Conservation (phyloP, 75 land plant species). For the Azolla pinnata region DNA sequence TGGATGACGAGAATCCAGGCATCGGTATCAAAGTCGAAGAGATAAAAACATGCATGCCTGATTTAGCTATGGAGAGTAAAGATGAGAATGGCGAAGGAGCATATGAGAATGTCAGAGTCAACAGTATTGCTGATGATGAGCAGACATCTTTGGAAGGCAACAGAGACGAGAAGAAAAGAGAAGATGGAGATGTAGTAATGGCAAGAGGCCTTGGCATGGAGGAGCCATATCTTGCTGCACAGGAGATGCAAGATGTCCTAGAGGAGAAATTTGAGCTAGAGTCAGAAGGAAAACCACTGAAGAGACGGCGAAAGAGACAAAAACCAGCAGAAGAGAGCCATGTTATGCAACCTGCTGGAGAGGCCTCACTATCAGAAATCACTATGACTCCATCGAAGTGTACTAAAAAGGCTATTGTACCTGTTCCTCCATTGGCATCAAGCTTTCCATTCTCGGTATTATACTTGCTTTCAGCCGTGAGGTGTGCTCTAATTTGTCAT, state of each 20-base stretch:
- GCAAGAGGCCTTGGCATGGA: background rate
- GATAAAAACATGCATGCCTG: too few relatives aligned
- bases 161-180: too few relatives aligned
- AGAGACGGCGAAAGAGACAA: background rate
- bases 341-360: too few relatives aligned
- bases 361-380: background rate
- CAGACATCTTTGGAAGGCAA: too few relatives aligned
- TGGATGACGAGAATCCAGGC: too few relatives aligned
- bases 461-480: conserved; percentile 79
- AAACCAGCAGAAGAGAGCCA: too few relatives aligned
- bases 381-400: conserved; percentile 19
- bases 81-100: too few relatives aligned
- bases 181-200: too few relatives aligned
- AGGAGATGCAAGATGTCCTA: background rate
- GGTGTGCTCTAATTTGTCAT: conserved; percentile 56
- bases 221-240: conserved; percentile 7
- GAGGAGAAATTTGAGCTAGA: conserved; percentile 1
- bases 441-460: conserved; percentile 85
- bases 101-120: too few relatives aligned
- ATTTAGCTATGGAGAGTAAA: too few relatives aligned
- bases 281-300: background rate
- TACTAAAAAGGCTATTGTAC: conserved; percentile 40
- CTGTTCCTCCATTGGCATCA: conserved; percentile 71
- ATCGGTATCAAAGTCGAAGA: too few relatives aligned
- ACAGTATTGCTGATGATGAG: too few relatives aligned